Evolutionary conservation across 169 alveolate species (phyloP), one percentile per base, ranked within the genome.

Genomic region (Besnoitia besnoiti): DNA sequence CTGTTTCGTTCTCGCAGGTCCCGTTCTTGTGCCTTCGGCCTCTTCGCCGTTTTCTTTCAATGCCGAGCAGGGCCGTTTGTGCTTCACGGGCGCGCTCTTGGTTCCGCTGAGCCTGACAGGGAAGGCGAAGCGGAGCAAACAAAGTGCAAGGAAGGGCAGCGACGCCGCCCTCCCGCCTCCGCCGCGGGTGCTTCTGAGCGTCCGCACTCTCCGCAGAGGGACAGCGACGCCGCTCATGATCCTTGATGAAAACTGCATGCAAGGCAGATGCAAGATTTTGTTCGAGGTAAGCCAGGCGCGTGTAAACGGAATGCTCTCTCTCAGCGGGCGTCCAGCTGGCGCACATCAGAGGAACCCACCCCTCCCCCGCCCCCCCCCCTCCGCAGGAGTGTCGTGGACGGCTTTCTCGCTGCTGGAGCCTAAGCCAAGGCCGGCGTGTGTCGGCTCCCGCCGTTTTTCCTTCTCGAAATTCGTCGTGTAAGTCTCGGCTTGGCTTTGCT

Each of bases 111-210:
- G 21, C 19, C 35, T 10, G 21, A 19, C 35, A n/a, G 33, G 33
- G 14, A 10, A 19, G 33, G 85, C 8, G 47, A 75, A 75, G 50
- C 55, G 33, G 46, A 30, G 30, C 12, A 35, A 35, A 27, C 46
- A 40, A 8, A 40, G 47, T 4, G 19, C 30, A 61, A 61, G 19
- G 76, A 75, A 75, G 42, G 40, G 30, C 4, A 35, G 82, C 16
- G 46, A 73, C 5, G 46, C 10, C 21, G 37, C 87, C 33, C 8
- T 8, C 37, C 14, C 42, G 35, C 61, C 87, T 40, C 87, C 87
- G 35, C 87, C 87, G 62, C 87, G 87, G 51, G 87, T 77, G 4
- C 37, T 77, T 27, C 40, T 77, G 87, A 40, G 59, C 40, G 87
- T 77, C 35, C 87, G 87, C 5, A 77, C 87, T 39, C 61, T 77